A percentile compares a stretch with the other conserved stretches of the same genome.
These are phyloP conservation scores for Solanum appendiculatum DNA, from an alignment of 257 asterid genomes.

Conservation along the genomic window DNA sequence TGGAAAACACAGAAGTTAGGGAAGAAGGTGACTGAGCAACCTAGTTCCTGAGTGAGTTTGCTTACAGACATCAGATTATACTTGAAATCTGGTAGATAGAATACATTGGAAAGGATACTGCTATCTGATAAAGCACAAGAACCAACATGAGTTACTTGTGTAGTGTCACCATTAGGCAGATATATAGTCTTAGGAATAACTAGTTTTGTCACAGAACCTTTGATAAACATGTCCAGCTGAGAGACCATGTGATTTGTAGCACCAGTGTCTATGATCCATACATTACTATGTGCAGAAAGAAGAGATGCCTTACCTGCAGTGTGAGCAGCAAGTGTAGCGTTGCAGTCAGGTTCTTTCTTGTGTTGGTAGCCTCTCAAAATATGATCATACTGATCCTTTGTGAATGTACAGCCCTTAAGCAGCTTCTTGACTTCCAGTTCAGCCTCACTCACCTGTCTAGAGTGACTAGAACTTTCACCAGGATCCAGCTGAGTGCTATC, in stretches of 20 bases:
- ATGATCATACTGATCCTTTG: background rate
- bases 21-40: too few relatives aligned
- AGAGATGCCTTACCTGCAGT: background rate
- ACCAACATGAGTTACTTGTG: background rate
- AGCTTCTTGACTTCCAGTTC: background rate
- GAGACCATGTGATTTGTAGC: background rate
- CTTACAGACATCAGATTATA: too few relatives aligned
- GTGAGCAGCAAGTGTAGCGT: background rate
- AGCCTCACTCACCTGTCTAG: too few relatives aligned
- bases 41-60: too few relatives aligned
- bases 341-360: background rate
- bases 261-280: background rate
- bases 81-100: too few relatives aligned
- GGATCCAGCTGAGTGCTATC: background rate
- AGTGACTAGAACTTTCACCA: background rate
- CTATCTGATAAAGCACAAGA: background rate
- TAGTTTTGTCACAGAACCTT: too few relatives aligned
- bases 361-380: too few relatives aligned
- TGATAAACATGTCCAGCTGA: background rate
- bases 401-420: background rate
- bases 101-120: background rate
- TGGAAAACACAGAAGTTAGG: too few relatives aligned
- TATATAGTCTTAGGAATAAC: background rate
- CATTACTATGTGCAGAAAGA: background rate
- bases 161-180: background rate